phyloP scores from a whole-genome alignment of 1,284 basidiomycete species.

The Hemileia vastatrix region DNA sequence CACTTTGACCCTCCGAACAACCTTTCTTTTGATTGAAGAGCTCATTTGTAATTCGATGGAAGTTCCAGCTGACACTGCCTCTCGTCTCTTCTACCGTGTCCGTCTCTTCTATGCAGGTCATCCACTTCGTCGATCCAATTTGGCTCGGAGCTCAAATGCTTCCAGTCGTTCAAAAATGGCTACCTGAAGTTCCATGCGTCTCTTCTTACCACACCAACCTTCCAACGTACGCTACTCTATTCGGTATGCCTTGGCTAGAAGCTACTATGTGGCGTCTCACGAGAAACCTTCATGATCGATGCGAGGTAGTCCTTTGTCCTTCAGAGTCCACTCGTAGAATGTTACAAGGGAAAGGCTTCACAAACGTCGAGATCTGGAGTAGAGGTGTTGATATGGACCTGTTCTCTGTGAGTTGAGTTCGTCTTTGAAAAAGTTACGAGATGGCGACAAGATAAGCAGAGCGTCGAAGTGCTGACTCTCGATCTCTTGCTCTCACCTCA shows the following conservation, averaged over 20 bases:
- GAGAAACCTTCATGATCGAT: constrained; percentile 35
- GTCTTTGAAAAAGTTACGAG: too few relatives aligned
- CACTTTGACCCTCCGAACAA: not conserved
- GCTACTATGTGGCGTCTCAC: constrained; percentile 46
- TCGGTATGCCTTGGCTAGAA: constrained; percentile 51
- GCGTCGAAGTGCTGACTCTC: not conserved
- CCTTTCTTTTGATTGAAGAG: not conserved
- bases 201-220: constrained; percentile 54
- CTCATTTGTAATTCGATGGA: not conserved
- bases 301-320: constrained; percentile 51
- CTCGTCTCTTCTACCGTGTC: constrained; percentile 50
- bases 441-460: too few relatives aligned
- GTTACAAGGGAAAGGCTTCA: constrained; percentile 48
- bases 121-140: constrained; percentile 48
- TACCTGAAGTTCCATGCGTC: constrained; percentile 49
- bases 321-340: constrained; percentile 50
- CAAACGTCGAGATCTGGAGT: constrained; percentile 51
- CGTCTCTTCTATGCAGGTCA: too few relatives aligned
- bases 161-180: constrained; percentile 40
- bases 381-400: constrained; percentile 50
- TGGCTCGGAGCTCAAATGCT: constrained; percentile 49
- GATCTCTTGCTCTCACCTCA: not conserved
- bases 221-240: constrained; percentile 51
- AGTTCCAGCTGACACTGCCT: not conserved
- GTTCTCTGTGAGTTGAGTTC: too few relatives aligned